A percentile compares a stretch with the other conserved stretches of the same genome.
These are phyloP conservation scores for Clonostachys rosea DNA, from an alignment of 2,329 filamentous ascomycete species.

Conservation along the genomic window DNA sequence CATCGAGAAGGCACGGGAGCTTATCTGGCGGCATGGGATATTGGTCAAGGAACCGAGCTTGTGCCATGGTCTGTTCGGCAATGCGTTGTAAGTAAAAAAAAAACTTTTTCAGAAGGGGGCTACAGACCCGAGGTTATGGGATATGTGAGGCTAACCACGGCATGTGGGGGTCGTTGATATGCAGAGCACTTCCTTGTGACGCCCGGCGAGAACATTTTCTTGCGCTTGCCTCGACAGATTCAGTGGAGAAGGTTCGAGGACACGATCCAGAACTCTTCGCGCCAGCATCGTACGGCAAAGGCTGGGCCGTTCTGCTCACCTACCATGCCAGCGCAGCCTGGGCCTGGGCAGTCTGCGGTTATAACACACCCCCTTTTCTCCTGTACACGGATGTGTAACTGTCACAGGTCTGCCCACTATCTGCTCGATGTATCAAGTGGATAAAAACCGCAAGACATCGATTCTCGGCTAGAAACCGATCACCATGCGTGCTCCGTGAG, in stretches of 20 bases:
- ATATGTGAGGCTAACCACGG: too few species aligned
- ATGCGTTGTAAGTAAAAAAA: slow-evolving; percentile 51
- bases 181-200: neutral
- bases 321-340: slow-evolving; percentile 30
- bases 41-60: slow-evolving; percentile 61
- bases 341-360: slow-evolving; percentile 26
- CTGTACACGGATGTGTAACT: slow-evolving; percentile 26
- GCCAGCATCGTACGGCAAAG: slow-evolving; percentile 27
- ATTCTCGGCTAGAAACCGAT: too few species aligned
- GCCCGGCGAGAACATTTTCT: slow-evolving; percentile 46
- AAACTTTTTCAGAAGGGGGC: slow-evolving; percentile 22
- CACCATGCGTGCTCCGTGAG: too few species aligned
- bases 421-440: too few species aligned
- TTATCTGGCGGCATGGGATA: slow-evolving; percentile 52
- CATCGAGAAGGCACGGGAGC: slow-evolving; percentile 43
- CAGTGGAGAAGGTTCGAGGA: slow-evolving; percentile 39
- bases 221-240: slow-evolving; percentile 49
- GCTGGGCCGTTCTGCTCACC: slow-evolving; percentile 21
- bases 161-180: too few species aligned
- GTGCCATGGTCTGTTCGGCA: slow-evolving; percentile 62
- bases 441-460: too few species aligned
- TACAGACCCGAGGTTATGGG: too few species aligned
- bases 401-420: neutral
- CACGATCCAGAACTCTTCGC: slow-evolving; percentile 24
- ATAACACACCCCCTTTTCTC: slow-evolving; percentile 24